Conservation (phyloP, 805 yeast species). For the Wickerhamomyces ciferrii region DNA sequence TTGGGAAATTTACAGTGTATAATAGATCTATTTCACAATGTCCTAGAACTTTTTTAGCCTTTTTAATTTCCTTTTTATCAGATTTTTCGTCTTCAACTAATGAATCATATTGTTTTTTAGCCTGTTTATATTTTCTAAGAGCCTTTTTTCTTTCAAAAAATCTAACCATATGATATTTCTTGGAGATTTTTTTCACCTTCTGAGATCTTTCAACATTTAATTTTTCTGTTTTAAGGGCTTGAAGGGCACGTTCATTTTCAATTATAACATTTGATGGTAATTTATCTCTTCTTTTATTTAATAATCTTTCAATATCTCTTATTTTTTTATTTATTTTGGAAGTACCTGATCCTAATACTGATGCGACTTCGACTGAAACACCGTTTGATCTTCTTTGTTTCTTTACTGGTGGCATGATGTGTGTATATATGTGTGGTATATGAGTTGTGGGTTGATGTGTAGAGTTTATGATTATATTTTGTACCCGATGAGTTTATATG, state of each 20-base stretch:
- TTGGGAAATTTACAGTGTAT: slow-evolving; percentile 75
- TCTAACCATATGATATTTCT: slow-evolving; percentile 87
- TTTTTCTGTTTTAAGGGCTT: slow-evolving; percentile 57
- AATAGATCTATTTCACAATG: slow-evolving; percentile 67
- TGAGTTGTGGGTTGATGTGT: not conserved
- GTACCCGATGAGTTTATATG: not conserved
- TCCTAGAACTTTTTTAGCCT: slow-evolving; percentile 41
- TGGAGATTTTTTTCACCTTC: slow-evolving; percentile 47
- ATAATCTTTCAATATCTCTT: slow-evolving; percentile 75
- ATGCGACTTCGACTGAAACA: slow-evolving; percentile 19
- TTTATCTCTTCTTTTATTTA: slow-evolving; percentile 45
- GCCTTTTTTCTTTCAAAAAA: slow-evolving; percentile 92
- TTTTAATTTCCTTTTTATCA: slow-evolving; percentile 28
- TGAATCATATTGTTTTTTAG: slow-evolving; percentile 26
- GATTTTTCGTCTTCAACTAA: slow-evolving; percentile 20
- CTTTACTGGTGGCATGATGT: slow-evolving; percentile 13
- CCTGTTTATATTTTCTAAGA: slow-evolving; percentile 54
- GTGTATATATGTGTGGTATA: not conserved
- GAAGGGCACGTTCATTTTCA: slow-evolving; percentile 72
- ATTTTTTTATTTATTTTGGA: slow-evolving; percentile 76
- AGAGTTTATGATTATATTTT: no score
- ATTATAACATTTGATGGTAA: slow-evolving; percentile 60
- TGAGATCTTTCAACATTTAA: slow-evolving; percentile 38
- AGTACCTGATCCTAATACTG: slow-evolving; percentile 30
- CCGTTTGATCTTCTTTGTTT: slow-evolving; percentile 5